These are phyloP conservation scores for Neurospora africana DNA, from an alignment of 495 filamentous ascomycete species.

Conservation along the genomic window DNA sequence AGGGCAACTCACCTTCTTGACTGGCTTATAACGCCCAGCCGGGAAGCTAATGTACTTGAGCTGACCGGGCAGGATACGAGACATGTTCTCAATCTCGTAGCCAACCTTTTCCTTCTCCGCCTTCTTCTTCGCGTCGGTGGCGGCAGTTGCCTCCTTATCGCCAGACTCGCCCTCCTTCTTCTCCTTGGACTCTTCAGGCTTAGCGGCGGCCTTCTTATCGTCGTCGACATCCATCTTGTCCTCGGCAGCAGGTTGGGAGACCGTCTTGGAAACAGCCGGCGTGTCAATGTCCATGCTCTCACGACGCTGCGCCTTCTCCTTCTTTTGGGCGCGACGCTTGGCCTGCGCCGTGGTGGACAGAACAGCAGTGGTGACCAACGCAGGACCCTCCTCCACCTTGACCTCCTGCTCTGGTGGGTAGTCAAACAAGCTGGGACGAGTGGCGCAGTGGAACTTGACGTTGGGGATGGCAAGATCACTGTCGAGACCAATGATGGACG, in stretches of 20 bases:
- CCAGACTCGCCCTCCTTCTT: slow-evolving; percentile 23
- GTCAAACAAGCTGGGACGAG: slow-evolving; percentile 90
- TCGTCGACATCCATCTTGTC: slow-evolving; percentile 90
- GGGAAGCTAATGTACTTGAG: slow-evolving; percentile 92
- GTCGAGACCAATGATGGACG: slow-evolving; percentile 88
- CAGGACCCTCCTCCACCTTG: slow-evolving; percentile 84
- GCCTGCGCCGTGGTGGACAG: slow-evolving; percentile 95
- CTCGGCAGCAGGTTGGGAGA: slow-evolving; percentile 40
- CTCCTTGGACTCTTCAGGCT: slow-evolving; percentile 49
- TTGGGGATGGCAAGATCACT: slow-evolving; percentile 87
- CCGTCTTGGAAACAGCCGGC: slow-evolving; percentile 65
- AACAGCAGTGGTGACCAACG: slow-evolving; percentile 91
- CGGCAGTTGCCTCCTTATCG: slow-evolving; percentile 47
- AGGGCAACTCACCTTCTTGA: slow-evolving; percentile 68
- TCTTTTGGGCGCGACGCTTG: slow-evolving; percentile 79
- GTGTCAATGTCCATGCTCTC: slow-evolving; percentile 88
- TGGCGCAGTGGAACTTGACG: slow-evolving; percentile 93
- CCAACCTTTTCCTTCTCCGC: slow-evolving; percentile 93
- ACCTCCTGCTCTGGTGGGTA: slow-evolving; percentile 94
- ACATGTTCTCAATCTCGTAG: slow-evolving; percentile 95
- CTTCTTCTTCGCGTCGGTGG: slow-evolving; percentile 61
- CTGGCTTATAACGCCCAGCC: slow-evolving; percentile 77
- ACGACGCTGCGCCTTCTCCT: slow-evolving; percentile 56
- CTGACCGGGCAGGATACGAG: slow-evolving; percentile 82
- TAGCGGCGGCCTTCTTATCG: slow-evolving; percentile 47